Percentiles rank a stretch among this genome's conserved stretches.
Conservation (phyloP, 2,329 filamentous ascomycete genomes). For the Mollisiaceae sp. region DNA sequence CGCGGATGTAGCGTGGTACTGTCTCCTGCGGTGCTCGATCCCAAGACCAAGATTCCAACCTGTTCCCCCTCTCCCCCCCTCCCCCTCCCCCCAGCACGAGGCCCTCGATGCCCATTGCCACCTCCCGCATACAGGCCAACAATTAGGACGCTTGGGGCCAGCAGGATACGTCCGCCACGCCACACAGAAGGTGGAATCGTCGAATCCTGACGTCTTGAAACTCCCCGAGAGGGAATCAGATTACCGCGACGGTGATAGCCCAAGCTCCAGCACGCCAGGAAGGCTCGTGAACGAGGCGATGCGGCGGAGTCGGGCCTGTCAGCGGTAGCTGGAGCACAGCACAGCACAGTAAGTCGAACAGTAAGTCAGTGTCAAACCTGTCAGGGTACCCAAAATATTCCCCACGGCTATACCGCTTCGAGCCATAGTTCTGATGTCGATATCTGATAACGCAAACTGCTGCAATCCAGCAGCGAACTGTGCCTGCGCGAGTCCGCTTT, state of each 20-base stretch:
- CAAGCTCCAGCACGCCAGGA: background rate
- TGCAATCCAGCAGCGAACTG: background rate
- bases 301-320: conserved; percentile 6
- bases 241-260: background rate
- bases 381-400: background rate
- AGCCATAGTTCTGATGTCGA: conserved; percentile 1
- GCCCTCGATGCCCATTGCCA: background rate
- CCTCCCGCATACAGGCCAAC: background rate
- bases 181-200: background rate
- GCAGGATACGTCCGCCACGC: background rate
- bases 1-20: background rate
- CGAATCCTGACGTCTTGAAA: background rate
- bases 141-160: background rate
- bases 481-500: conserved; percentile 7
- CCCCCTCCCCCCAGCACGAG: background rate
- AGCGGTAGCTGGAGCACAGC: conserved; percentile 4
- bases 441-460: background rate
- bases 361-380: too few relatives aligned
- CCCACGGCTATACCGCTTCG: background rate
- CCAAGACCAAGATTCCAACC: background rate
- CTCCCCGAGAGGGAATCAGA: background rate
- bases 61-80: background rate
- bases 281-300: background rate
- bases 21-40: background rate
- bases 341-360: background rate